Percentiles rank a stretch among this genome's conserved stretches.
These are phyloP conservation scores for Trichosporon sp. DNA, from an alignment of 1,284 basidiomycete species.

Conservation along the genomic window DNA sequence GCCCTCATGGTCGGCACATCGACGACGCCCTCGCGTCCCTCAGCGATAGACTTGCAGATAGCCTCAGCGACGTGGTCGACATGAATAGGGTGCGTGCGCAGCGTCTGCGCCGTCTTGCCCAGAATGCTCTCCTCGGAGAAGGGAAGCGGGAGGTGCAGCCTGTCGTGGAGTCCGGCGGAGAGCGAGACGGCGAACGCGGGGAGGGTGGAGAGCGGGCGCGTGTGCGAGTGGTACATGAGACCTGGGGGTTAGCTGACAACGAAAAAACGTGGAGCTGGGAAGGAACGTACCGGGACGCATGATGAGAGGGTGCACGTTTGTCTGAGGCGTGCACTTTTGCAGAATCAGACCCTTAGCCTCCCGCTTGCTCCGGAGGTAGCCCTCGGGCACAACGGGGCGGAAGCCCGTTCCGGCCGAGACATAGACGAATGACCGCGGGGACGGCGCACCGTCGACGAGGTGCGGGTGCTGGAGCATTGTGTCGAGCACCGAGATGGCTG, in stretches of 20 bases:
- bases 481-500: slow-evolving; percentile 73
- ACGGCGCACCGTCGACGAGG: slow-evolving; percentile 24
- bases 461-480: slow-evolving; percentile 62
- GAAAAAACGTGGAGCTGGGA: background rate
- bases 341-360: slow-evolving; percentile 67
- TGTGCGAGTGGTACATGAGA: slow-evolving; percentile 92
- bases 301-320: slow-evolving; percentile 63
- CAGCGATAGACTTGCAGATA: slow-evolving; percentile 57
- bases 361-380: slow-evolving; percentile 88
- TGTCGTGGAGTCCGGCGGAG: slow-evolving; percentile 70
- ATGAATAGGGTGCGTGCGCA: slow-evolving; percentile 85
- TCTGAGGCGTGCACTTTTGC: slow-evolving; percentile 13
- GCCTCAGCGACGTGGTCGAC: slow-evolving; percentile 94
- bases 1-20: slow-evolving; percentile 72
- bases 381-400: slow-evolving; percentile 76
- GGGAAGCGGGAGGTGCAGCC: slow-evolving; percentile 62
- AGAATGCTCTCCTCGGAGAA: slow-evolving; percentile 56
- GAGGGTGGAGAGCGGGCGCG: slow-evolving; percentile 82
- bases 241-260: slow-evolving; percentile 60
- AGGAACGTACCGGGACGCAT: slow-evolving; percentile 75
- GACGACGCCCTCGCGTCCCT: slow-evolving; percentile 66
- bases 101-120: slow-evolving; percentile 59
- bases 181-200: slow-evolving; percentile 82
- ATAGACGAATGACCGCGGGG: slow-evolving; percentile 72
- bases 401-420: slow-evolving; percentile 93